Base-by-base conservation (phyloP, 805 yeast genomes). In the Lipomyces lipofer region DNA sequence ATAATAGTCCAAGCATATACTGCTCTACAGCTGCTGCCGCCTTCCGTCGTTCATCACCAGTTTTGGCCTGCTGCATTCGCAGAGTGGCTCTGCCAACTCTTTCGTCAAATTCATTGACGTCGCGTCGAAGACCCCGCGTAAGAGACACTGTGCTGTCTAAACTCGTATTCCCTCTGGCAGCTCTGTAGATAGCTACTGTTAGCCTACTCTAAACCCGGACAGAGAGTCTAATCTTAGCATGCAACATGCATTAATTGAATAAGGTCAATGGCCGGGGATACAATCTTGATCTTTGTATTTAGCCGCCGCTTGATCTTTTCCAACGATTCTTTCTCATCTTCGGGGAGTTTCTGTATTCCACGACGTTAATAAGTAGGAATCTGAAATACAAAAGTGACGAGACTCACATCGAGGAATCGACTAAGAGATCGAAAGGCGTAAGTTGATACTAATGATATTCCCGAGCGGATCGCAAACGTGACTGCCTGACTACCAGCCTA, bases 401-500 rank as follows among this genome's bases (percentile, higher is more conserved):
- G 8, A 50, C 60, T 4, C 25, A 62, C 64, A 30, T 78, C 83
- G 40, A 86, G 71, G 54, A 84, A 75, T 47, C 68, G 76, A 8
- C 80, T 68, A n/a, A 86, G 79, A 0, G 85, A 81, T 54, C 79
- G 81, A 39, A 86, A 75, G 21, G 91, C 90, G 69, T 81, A 86
- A 0, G 85, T 81, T 0, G 90, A 81, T 0, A 91, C 94, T 19
- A 86, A 62, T 1, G 89, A 82, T 29, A 86, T 79, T 0, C 94
- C 89, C 1, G 91, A 85, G 52, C 85, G 74, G 25, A 86, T 81
- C 8, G 91, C 95, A 70, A 86, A 84, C 1, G 88, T 78, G n/a
- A 86, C 86, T 1, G 88, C 87, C 60, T 86, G 90, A 47, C 80
- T 81, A 28, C 90, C 86, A 2, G 94, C 94, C 69, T 76, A 74